Evolutionary conservation across 768 basidiomycete genomes (phyloP), one percentile per base, ranked within the genome.

Genomic region (Trametes gibbosa): DNA sequence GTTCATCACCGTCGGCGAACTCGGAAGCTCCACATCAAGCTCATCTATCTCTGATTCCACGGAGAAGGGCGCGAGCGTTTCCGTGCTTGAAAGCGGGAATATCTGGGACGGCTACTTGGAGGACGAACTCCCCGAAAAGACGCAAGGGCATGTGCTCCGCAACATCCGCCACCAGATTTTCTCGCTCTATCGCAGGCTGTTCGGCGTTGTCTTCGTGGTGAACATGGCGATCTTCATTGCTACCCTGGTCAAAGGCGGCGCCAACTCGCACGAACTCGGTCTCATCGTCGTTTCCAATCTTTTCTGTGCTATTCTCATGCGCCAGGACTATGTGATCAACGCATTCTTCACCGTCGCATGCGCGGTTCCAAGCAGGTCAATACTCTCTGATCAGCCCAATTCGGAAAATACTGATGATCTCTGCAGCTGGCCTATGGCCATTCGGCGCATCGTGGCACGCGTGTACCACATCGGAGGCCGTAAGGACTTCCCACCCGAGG

Each of bases 401-500:
- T 49, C 47, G 21, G 5, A 5, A 43, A 29, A 5, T 19, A 17
- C 53, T 65, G 46, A 61, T 41, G 66, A 72, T 58, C 25, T 37
- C 66, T 74, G 21, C 72, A 84, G 81, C 19, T 83, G 82, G 82
- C 83, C 83, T 3, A 70, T 85, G 42, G 68, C 74, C 35, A 80
- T 85, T 52, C 78, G 84, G 48, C 75, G 80, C 27, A 71, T 81
- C 21, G 78, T 76, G 63, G 84, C 81, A 23, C 74, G 82, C 40
- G 83, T 84, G 0, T 84, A 84, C 59, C 80, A 83, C 53, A 83
- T 84, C 40, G 83, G 83, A 19, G 84, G 84, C 50, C 51, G 73
- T 74, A 59, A 66, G 73, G 66, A 6, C 3, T 21, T 17, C 16
- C 43, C 32, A 40, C 12, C 12, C 24, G 53, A 16, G 80, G 80